These are phyloP conservation scores for Starmerella vitae DNA, from an alignment of 805 yeast species.

Conservation along the genomic window DNA sequence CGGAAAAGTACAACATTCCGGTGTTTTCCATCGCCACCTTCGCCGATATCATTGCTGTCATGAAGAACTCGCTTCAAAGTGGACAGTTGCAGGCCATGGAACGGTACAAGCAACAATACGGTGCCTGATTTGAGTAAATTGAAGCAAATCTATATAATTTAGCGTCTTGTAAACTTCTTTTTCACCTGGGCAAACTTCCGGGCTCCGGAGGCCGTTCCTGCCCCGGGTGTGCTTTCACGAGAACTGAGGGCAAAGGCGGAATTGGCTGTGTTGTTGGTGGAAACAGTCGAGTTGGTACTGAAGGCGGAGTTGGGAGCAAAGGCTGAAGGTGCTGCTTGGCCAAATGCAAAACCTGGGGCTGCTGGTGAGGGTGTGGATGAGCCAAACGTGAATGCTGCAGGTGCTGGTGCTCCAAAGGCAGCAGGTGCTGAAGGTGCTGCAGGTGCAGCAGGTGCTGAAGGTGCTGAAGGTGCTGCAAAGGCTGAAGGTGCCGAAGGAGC, in stretches of 20 bases:
- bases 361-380: constrained; percentile 1
- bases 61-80: constrained; percentile 27
- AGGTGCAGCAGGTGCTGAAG: constrained; percentile 5
- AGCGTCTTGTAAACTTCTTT: constrained; percentile 7
- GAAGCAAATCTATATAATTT: too few species aligned
- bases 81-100: constrained; percentile 23
- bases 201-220: constrained; percentile 11
- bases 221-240: constrained; percentile 11
- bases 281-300: too few species aligned
- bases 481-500: constrained; percentile 1
- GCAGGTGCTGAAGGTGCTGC: not conserved
- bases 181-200: constrained; percentile 17
- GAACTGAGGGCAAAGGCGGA: too few species aligned
- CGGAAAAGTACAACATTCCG: constrained; percentile 61
- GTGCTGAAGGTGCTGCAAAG: constrained; percentile 1
- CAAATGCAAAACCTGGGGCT: not conserved
- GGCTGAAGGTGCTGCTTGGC: not conserved
- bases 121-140: constrained; percentile 14
- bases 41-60: constrained; percentile 54
- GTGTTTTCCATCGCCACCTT: constrained; percentile 69
- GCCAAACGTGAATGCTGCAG: constrained; percentile 7
- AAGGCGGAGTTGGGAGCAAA: too few species aligned
- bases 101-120: constrained; percentile 25
- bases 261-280: too few species aligned
- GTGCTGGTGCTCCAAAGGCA: constrained; percentile 1